These are phyloP conservation scores for Leishmania tarentolae DNA, from an alignment of 208 protist species.

Conservation along the genomic window DNA sequence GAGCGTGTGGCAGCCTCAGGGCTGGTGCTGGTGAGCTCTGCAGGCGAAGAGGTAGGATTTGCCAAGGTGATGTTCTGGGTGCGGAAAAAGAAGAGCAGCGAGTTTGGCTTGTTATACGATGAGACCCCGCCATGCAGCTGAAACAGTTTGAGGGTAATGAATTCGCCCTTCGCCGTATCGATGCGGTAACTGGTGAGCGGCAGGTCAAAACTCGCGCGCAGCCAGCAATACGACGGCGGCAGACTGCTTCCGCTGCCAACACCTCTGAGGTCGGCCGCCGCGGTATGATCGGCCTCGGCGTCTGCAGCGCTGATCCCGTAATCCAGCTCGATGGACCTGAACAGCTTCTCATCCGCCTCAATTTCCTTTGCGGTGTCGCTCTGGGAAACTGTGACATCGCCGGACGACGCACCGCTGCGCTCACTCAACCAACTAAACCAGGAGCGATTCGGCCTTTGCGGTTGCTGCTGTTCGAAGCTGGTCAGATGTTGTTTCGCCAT, in stretches of 20 bases:
- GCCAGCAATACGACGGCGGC: conserved; percentile 73
- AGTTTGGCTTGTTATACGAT: conserved; percentile 61
- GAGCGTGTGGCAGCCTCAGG: background rate
- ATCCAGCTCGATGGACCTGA: conserved; percentile 57
- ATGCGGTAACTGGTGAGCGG: conserved; percentile 51
- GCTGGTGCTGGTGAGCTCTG: background rate
- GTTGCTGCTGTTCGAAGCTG: conserved; percentile 18
- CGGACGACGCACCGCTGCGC: conserved; percentile 6
- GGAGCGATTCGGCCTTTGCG: conserved; percentile 26
- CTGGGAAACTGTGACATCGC: background rate
- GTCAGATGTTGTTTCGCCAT: conserved; percentile 34
- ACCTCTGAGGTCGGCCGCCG: conserved; percentile 13
- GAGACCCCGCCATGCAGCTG: conserved; percentile 46
- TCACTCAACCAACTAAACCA: conserved; percentile 65
- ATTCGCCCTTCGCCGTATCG: conserved; percentile 57
- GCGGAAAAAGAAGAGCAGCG: conserved; percentile 57
- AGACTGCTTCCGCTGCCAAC: conserved; percentile 24
- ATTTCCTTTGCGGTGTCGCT: conserved; percentile 31
- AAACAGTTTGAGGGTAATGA: conserved; percentile 50
- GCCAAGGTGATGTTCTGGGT: conserved; percentile 74
- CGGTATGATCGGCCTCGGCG: conserved; percentile 29
- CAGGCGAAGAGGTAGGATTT: conserved; percentile 38
- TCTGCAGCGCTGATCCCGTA: conserved; percentile 71
- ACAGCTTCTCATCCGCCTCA: conserved; percentile 52
- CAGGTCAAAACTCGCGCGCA: conserved; percentile 58